Percentiles rank a stretch among this genome's conserved stretches.
phyloP scores from a whole-genome alignment of 495 filamentous ascomycete genomes.

The Letharia lupina region DNA sequence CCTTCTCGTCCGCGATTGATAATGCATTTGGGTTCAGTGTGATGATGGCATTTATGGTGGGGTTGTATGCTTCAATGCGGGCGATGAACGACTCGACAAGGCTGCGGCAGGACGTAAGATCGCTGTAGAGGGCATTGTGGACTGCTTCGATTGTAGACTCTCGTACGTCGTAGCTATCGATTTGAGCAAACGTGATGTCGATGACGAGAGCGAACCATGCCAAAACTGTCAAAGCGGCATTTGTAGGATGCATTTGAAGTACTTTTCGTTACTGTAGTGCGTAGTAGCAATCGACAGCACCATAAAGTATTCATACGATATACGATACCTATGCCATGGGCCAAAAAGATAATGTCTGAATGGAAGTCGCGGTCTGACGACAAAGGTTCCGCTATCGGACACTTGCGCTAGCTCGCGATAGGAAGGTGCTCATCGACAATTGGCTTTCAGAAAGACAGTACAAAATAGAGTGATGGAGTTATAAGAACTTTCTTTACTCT shows the following conservation, averaged over 20 bases:
- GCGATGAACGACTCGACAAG: conserved; percentile 48
- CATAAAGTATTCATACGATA: background rate
- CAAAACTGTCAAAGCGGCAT: background rate
- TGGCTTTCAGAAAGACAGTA: background rate
- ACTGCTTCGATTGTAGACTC: conserved; percentile 49
- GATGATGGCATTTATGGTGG: conserved; percentile 49
- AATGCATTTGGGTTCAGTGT: conserved; percentile 45
- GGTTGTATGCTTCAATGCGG: conserved; percentile 49
- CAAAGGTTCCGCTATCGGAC: background rate
- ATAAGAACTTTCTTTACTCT: background rate
- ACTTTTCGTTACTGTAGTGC: too few species aligned
- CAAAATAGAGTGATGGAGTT: background rate
- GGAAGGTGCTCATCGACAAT: background rate
- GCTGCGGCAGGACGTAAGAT: conserved; percentile 41
- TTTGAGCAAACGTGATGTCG: background rate
- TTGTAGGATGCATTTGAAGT: background rate
- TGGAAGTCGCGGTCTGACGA: background rate
- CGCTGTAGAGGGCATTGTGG: conserved; percentile 43
- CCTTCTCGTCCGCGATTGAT: conserved; percentile 39
- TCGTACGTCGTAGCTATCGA: conserved; percentile 32
- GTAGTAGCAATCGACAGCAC: background rate
- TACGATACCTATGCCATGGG: background rate
- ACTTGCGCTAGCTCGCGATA: background rate
- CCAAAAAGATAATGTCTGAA: background rate
- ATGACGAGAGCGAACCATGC: background rate